These are phyloP conservation scores for Lecanoromycetidae sp. DNA, from an alignment of 2,329 filamentous ascomycete genomes.

Conservation along the genomic window DNA sequence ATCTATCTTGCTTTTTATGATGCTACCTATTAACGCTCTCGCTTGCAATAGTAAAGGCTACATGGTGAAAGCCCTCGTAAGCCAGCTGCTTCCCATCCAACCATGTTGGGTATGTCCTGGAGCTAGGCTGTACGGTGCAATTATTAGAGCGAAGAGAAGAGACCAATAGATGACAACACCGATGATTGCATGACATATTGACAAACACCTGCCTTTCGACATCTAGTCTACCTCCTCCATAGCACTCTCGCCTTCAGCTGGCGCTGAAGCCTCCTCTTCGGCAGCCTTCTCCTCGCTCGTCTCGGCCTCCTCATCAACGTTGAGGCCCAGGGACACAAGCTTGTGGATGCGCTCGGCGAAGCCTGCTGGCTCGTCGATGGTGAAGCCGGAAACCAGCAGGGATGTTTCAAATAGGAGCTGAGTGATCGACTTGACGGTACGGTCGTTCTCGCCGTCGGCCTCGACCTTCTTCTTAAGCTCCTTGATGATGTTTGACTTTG, in stretches of 20 bases:
- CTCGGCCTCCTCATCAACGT: constrained; percentile 90
- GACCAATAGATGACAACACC: constrained; percentile 7
- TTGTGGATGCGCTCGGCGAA: constrained; percentile 99
- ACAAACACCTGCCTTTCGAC: constrained; percentile 7
- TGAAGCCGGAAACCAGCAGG: constrained; percentile 96
- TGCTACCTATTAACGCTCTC: constrained; percentile 9
- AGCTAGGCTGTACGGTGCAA: neutral
- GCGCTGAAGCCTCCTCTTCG: constrained; percentile 43
- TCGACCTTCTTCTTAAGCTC: constrained; percentile 99
- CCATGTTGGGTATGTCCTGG: neutral
- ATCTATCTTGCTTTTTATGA: constrained; percentile 9
- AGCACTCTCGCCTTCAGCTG: constrained; percentile 68
- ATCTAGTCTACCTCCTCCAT: constrained; percentile 99
- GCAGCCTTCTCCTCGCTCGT: constrained; percentile 43
- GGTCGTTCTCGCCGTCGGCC: constrained; percentile 92
- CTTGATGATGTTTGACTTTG: constrained; percentile 93
- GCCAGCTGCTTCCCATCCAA: neutral
- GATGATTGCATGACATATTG: neutral
- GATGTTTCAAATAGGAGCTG: constrained; percentile 98
- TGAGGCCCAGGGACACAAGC: constrained; percentile 93
- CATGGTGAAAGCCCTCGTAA: constrained; percentile 3
- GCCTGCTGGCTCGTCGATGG: constrained; percentile 94
- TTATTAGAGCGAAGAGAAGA: constrained; percentile 9
- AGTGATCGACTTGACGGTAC: constrained; percentile 97
- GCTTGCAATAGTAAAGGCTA: constrained; percentile 11